Conservation (phyloP, 1,139 yeast species). For the Suhomyces bolitotheri region DNA sequence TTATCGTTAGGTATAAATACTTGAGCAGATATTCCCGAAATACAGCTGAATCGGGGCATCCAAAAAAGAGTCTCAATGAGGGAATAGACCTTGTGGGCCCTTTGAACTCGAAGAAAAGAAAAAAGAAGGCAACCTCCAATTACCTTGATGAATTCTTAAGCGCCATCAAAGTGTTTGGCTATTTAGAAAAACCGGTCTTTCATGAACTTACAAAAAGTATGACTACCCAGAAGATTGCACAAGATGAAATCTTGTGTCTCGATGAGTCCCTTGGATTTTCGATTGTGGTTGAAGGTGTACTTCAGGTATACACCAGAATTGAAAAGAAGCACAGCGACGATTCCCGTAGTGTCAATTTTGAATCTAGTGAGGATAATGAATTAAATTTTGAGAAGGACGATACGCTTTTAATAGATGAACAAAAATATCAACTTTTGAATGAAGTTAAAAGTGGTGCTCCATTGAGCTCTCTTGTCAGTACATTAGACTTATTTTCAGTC, state of each 20-base stretch:
- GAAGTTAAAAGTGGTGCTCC: conserved; percentile 88
- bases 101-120: conserved; percentile 30
- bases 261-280: conserved; percentile 79
- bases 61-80: conserved; percentile 9
- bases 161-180: conserved; percentile 93
- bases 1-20: conserved; percentile 42
- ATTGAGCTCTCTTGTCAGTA: conserved; percentile 76
- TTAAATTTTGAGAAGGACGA: conserved; percentile 41
- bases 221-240: conserved; percentile 81
- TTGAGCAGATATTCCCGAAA: conserved; percentile 39
- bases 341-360: conserved; percentile 4
- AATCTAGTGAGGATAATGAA: conserved; percentile 22
- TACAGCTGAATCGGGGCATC: conserved; percentile 16
- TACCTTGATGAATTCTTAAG: conserved; percentile 86
- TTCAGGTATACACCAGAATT: conserved; percentile 73
- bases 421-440: conserved; percentile 72
- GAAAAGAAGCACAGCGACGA: conserved; percentile 23
- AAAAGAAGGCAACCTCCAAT: conserved; percentile 30
- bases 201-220: conserved; percentile 89
- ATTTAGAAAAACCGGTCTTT: conserved; percentile 84
- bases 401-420: conserved; percentile 45
- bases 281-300: conserved; percentile 90
- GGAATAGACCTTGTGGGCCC: conserved; percentile 16
- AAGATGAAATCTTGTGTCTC: conserved; percentile 72
- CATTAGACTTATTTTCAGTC: conserved; percentile 58